Evolutionary conservation across 2,329 filamentous ascomycete species (phyloP).

Genomic region (Scytalidium lignicola): DNA sequence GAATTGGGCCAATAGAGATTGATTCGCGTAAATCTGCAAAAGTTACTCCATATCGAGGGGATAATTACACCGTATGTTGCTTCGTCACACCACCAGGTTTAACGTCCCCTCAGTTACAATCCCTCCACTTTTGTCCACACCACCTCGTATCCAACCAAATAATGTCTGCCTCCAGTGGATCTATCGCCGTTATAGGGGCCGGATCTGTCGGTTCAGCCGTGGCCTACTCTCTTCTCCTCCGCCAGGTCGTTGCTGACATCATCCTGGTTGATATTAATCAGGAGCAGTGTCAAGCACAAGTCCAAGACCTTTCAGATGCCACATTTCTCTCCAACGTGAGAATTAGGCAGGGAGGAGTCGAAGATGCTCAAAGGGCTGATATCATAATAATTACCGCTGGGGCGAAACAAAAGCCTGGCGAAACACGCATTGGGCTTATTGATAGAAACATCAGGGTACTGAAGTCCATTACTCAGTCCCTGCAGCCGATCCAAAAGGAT

Average conservation of each 20-base stretch:
- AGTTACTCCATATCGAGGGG: no score
- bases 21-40: no score
- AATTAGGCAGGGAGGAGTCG: slow-evolving; percentile 38
- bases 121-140: no score
- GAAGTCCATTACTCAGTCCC: slow-evolving; percentile 39
- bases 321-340: slow-evolving; percentile 40
- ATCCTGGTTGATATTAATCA: slow-evolving; percentile 48
- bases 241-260: slow-evolving; percentile 44
- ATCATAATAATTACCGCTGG: slow-evolving; percentile 50
- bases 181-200: slow-evolving; percentile 45
- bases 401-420: slow-evolving; percentile 39
- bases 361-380: slow-evolving; percentile 47
- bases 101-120: no score
- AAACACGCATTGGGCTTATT: slow-evolving; percentile 38
- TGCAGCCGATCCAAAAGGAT: slow-evolving; percentile 42
- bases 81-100: no score
- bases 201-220: slow-evolving; percentile 46
- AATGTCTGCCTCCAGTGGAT: slow-evolving; percentile 8
- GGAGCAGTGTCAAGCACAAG: slow-evolving; percentile 41
- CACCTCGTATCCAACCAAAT: no score
- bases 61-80: no score
- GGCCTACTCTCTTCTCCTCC: slow-evolving; percentile 45
- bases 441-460: slow-evolving; percentile 44
- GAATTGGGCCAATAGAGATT: no score
- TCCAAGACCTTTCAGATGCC: slow-evolving; percentile 46